Conservation (phyloP, 345 rosid species). For the Moringa oleifera region DNA sequence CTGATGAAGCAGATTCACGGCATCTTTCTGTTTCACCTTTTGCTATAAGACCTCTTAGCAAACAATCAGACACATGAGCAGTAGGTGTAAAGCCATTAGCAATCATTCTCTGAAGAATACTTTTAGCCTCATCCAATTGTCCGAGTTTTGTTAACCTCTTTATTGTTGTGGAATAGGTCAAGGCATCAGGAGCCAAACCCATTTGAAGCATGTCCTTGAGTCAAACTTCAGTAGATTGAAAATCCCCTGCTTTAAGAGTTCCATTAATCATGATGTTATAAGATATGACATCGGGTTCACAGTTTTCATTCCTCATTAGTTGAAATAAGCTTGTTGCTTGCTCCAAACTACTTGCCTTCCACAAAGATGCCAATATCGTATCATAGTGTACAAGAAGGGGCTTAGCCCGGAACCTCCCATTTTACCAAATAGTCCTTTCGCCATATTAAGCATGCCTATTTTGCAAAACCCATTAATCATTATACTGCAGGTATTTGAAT, state of each 20-base stretch:
- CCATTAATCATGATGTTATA: conserved; percentile 62
- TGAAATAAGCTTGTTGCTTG: conserved; percentile 58
- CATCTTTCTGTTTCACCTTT: conserved; percentile 44
- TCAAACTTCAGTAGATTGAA: conserved; percentile 40
- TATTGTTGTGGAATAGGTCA: conserved; percentile 50
- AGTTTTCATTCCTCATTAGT: conserved; percentile 32
- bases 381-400: conserved; percentile 43
- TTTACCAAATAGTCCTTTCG: conserved; percentile 54
- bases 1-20: conserved; percentile 36
- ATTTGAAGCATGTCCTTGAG: conserved; percentile 40
- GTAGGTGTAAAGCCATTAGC: conserved; percentile 48
- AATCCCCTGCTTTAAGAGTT: conserved; percentile 47
- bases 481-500: conserved; percentile 40
- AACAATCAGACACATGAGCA: conserved; percentile 42
- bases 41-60: conserved; percentile 43
- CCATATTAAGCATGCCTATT: conserved; percentile 42
- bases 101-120: conserved; percentile 47
- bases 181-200: conserved; percentile 48
- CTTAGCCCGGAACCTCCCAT: conserved; percentile 32
- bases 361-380: conserved; percentile 42
- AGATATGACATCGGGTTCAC: conserved; percentile 35
- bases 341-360: conserved; percentile 58
- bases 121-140: conserved; percentile 44
- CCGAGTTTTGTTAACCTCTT: conserved; percentile 56
- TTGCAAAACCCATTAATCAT: conserved; percentile 56